Evolutionary conservation across 2,329 filamentous ascomycete species (phyloP).

Genomic region (Beauveria medogensis): DNA sequence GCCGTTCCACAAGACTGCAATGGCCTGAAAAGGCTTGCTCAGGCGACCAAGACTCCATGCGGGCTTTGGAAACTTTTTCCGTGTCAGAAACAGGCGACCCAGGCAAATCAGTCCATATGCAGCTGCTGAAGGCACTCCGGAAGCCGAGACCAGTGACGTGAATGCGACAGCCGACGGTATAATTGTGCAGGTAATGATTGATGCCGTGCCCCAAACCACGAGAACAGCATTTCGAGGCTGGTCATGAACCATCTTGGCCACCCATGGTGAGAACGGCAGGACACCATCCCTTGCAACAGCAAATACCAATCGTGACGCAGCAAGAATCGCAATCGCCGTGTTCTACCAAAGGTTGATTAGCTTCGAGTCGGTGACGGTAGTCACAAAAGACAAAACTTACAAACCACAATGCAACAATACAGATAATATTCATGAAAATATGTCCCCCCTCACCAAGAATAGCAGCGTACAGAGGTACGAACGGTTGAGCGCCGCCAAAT

Average conservation of each 20-base stretch:
- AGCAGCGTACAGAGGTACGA: slow-evolving; percentile 49
- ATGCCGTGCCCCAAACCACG: slow-evolving; percentile 46
- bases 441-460: slow-evolving; percentile 48
- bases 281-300: slow-evolving; percentile 55
- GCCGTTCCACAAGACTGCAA: slow-evolving; percentile 39
- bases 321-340: slow-evolving; percentile 50
- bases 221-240: slow-evolving; percentile 53
- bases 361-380: not conserved
- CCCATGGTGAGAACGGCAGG: slow-evolving; percentile 50
- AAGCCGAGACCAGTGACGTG: slow-evolving; percentile 44
- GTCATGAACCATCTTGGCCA: slow-evolving; percentile 44
- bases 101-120: slow-evolving; percentile 45
- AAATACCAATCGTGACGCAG: slow-evolving; percentile 53
- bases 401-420: slow-evolving; percentile 42
- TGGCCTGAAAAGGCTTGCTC: slow-evolving; percentile 39
- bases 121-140: slow-evolving; percentile 42
- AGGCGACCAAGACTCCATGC: slow-evolving; percentile 36
- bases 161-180: slow-evolving; percentile 46
- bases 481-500: slow-evolving; percentile 48
- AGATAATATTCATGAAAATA: slow-evolving; percentile 54
- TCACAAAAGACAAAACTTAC: slow-evolving; percentile 24
- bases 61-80: slow-evolving; percentile 37
- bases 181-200: slow-evolving; percentile 50
- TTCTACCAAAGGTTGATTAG: slow-evolving; percentile 28
- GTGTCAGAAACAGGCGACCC: slow-evolving; percentile 38